phyloP scores from a whole-genome alignment of 2,329 filamentous ascomycete species.

The Sphaerostilbella broomeana region DNA sequence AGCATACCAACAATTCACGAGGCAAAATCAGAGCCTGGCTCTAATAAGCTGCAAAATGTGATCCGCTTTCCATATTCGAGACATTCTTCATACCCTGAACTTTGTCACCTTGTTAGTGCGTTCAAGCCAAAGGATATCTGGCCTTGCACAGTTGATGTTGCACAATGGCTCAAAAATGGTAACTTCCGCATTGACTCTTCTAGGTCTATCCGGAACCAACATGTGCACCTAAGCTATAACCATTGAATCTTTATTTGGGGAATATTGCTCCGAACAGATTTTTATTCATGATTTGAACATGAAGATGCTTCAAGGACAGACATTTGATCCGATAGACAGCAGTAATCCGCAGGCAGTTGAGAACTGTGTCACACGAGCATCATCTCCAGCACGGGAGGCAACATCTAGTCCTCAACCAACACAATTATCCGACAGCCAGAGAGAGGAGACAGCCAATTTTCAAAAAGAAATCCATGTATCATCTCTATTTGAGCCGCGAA shows the following conservation, averaged over 20 bases:
- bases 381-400: neutral
- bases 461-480: neutral
- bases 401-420: neutral
- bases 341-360: slow-evolving; percentile 1
- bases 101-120: slow-evolving; percentile 60
- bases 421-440: neutral
- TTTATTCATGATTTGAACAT: slow-evolving; percentile 64
- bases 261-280: slow-evolving; percentile 51
- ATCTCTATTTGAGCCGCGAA: neutral
- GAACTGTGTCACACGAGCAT: neutral
- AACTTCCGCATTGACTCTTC: slow-evolving; percentile 2
- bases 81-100: slow-evolving; percentile 79
- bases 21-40: neutral
- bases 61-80: slow-evolving; percentile 77
- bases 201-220: neutral
- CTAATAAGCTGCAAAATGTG: slow-evolving; percentile 28
- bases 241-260: slow-evolving; percentile 65
- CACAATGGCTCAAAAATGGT: slow-evolving; percentile 53
- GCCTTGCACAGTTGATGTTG: slow-evolving; percentile 68
- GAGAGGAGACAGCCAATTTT: too few species aligned
- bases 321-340: neutral
- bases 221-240: slow-evolving; percentile 38
- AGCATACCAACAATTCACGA: neutral
- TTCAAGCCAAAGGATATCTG: slow-evolving; percentile 72
- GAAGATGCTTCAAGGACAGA: too few species aligned